These are phyloP conservation scores for Fusarium decemcellulare DNA, from an alignment of 2,329 filamentous ascomycete genomes.

Conservation along the genomic window DNA sequence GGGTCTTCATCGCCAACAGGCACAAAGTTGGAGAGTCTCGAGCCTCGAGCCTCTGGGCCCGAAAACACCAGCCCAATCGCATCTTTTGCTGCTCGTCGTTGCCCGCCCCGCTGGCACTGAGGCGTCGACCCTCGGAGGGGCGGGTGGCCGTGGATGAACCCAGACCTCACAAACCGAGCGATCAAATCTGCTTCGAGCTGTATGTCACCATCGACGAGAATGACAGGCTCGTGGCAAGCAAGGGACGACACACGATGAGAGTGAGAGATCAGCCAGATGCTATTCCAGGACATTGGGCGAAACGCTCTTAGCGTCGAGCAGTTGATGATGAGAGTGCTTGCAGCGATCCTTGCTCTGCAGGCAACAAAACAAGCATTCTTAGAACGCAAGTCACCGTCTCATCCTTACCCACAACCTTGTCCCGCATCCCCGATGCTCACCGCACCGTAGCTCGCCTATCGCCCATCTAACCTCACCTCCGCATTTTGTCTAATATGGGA, in stretches of 20 bases:
- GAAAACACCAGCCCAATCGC: constrained; percentile 13
- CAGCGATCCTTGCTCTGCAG: no score
- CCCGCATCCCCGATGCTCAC: no score
- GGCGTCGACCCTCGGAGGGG: constrained; percentile 5
- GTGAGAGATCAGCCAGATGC: background rate
- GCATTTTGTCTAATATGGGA: background rate
- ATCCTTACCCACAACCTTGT: no score
- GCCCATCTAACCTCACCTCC: background rate
- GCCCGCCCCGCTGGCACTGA: background rate
- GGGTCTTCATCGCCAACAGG: constrained; percentile 4
- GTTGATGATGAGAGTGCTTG: no score
- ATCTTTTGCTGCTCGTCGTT: background rate
- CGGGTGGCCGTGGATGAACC: background rate
- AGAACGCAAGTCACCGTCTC: no score
- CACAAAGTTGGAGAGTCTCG: constrained; percentile 7
- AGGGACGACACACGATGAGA: constrained; percentile 4
- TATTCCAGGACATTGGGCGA: no score
- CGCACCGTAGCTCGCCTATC: background rate
- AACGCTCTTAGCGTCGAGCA: no score
- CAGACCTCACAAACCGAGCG: no score
- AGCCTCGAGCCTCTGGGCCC: background rate
- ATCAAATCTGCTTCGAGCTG: constrained; percentile 21
- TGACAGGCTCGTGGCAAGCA: constrained; percentile 12
- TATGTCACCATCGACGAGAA: constrained; percentile 19
- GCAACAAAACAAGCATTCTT: no score